phyloP scores from a whole-genome alignment of 495 filamentous ascomycete species.

The Tuber magnatum region DNA sequence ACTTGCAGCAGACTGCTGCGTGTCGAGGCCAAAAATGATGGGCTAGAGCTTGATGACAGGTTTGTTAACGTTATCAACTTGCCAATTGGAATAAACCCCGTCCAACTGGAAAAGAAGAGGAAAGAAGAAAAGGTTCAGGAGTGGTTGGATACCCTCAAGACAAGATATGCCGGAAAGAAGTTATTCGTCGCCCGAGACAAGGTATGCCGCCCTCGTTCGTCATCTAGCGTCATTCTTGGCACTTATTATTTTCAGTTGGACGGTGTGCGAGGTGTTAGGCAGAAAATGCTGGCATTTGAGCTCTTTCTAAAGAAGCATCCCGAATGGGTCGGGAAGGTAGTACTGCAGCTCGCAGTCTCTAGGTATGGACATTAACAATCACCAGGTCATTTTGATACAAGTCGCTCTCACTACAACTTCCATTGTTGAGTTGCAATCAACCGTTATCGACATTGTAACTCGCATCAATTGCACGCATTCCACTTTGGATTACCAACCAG shows the following conservation, averaged over 20 bases:
- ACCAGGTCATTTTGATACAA: constrained; percentile 73
- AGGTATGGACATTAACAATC: constrained; percentile 13
- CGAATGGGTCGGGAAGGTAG: constrained; percentile 69
- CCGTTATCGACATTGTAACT: constrained; percentile 84
- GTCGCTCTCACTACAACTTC: constrained; percentile 84
- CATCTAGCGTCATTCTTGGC: background rate
- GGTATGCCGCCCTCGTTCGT: constrained; percentile 24
- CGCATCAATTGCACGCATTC: constrained; percentile 83
- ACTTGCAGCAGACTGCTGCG: constrained; percentile 82
- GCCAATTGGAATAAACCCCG: constrained; percentile 77
- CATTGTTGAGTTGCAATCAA: constrained; percentile 74
- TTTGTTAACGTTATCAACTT: constrained; percentile 76
- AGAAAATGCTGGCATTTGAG: constrained; percentile 88
- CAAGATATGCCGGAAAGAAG: constrained; percentile 73
- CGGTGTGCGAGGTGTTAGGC: constrained; percentile 77
- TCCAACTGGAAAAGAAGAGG: constrained; percentile 64
- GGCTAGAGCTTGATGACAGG: constrained; percentile 81
- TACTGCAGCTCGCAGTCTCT: constrained; percentile 4
- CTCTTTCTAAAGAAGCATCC: constrained; percentile 88
- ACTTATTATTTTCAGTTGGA: constrained; percentile 52
- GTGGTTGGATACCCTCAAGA: constrained; percentile 71
- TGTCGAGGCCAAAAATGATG: constrained; percentile 78
- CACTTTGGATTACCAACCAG: constrained; percentile 76
- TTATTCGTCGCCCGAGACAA: constrained; percentile 89
- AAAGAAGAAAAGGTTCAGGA: constrained; percentile 61